phyloP scores from a whole-genome alignment of 1,284 basidiomycete species.

The Pascua sp. region DNA sequence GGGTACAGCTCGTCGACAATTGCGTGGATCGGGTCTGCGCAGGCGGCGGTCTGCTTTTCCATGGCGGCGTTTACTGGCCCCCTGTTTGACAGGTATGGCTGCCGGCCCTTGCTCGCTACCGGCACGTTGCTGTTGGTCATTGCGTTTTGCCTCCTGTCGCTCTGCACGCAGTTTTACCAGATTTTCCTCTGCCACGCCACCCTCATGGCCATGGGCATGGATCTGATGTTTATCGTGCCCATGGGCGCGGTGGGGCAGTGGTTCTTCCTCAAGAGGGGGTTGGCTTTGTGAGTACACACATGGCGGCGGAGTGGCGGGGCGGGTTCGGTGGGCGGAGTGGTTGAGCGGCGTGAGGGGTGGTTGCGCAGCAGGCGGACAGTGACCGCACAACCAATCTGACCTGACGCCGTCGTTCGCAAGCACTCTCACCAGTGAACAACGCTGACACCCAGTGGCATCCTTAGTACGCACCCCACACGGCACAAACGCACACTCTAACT shows the following conservation, averaged over 20 bases:
- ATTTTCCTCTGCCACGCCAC: constrained; percentile 35
- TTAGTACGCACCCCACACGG: constrained; percentile 1
- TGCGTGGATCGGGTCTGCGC: constrained; percentile 37
- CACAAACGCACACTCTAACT: background rate
- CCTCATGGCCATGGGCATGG: constrained; percentile 35
- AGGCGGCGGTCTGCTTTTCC: constrained; percentile 35
- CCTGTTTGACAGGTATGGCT: constrained; percentile 39
- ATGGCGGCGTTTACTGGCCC: constrained; percentile 35
- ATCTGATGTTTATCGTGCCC: constrained; percentile 39
- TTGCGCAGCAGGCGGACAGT: too few relatives aligned
- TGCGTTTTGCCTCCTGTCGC: constrained; percentile 29
- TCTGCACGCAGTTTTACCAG: constrained; percentile 35
- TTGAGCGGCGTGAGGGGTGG: too few relatives aligned
- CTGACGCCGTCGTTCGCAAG: too few relatives aligned
- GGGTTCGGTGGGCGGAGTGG: too few relatives aligned
- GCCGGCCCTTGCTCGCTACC: constrained; percentile 26
- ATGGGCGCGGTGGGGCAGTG: constrained; percentile 41
- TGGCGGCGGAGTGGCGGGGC: too few relatives aligned
- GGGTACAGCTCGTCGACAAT: constrained; percentile 30
- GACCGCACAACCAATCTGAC: too few relatives aligned
- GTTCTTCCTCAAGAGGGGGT: constrained; percentile 36
- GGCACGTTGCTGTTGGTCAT: constrained; percentile 27
- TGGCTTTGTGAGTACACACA: constrained; percentile 35
- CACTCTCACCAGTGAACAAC: background rate
- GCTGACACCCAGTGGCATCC: constrained; percentile 21